Percentiles rank a stretch among this genome's conserved stretches.
These are phyloP conservation scores for Pulveroboletus ravenelii DNA, from an alignment of 768 basidiomycete species.

Conservation along the genomic window DNA sequence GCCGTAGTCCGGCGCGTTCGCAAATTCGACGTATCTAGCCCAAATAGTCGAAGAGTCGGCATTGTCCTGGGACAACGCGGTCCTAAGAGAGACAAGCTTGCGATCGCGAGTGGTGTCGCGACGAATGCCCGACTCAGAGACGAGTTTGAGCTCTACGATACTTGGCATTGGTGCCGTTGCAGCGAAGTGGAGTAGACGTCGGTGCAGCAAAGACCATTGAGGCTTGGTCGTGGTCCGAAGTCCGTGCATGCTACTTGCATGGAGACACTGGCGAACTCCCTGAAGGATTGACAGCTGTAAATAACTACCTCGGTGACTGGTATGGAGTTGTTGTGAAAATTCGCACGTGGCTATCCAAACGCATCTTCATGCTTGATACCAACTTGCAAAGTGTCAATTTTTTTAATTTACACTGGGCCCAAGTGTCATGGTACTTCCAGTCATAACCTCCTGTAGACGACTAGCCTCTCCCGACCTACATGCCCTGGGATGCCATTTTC, in stretches of 20 bases:
- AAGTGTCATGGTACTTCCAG: too few species aligned
- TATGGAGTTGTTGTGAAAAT: slow-evolving; percentile 4
- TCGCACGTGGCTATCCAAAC: slow-evolving; percentile 9
- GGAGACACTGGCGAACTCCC: background rate
- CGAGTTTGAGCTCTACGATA: slow-evolving; percentile 1
- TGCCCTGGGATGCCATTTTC: slow-evolving; percentile 39
- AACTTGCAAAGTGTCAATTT: background rate
- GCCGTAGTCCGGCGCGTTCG: slow-evolving; percentile 44
- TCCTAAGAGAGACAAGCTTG: slow-evolving; percentile 27
- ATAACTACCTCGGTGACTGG: background rate
- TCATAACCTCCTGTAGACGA: slow-evolving; percentile 32
- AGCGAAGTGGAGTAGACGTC: slow-evolving; percentile 5
- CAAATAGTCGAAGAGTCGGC: slow-evolving; percentile 52
- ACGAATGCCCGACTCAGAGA: slow-evolving; percentile 4
- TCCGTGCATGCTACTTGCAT: slow-evolving; percentile 22
- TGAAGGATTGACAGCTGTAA: background rate
- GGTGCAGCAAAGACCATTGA: slow-evolving; percentile 7
- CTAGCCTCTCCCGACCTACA: slow-evolving; percentile 45
- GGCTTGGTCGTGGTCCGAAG: slow-evolving; percentile 12
- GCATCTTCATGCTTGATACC: background rate
- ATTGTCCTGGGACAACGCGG: slow-evolving; percentile 29
- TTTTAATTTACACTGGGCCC: too few species aligned
- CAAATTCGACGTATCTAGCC: slow-evolving; percentile 56
- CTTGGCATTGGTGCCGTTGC: slow-evolving; percentile 6
- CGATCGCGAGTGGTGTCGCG: slow-evolving; percentile 15